These are phyloP conservation scores for Coleophoma cylindrospora DNA, from an alignment of 2,329 filamentous ascomycete species.

Conservation along the genomic window DNA sequence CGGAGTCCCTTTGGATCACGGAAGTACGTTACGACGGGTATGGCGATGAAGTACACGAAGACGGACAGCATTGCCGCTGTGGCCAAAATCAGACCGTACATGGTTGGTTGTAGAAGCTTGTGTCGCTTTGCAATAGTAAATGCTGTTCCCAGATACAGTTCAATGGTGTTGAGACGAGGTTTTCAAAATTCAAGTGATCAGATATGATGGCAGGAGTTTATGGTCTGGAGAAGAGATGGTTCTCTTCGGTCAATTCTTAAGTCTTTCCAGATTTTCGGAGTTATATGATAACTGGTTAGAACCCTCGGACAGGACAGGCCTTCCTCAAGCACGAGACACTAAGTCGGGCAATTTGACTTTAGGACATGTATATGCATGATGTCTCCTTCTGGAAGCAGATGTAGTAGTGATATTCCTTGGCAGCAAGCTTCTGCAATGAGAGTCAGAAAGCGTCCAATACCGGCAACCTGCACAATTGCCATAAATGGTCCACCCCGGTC, in stretches of 20 bases:
- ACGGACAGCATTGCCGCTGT: not conserved
- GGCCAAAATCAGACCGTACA: not conserved
- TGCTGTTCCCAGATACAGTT: not conserved
- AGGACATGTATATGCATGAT: too few species aligned
- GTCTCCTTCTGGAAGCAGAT: too few species aligned
- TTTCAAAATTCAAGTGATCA: not conserved
- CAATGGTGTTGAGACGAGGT: not conserved
- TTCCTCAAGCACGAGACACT: too few species aligned
- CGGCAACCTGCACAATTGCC: too few species aligned
- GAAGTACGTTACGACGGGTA: slow-evolving; percentile 37
- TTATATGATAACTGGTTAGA: not conserved
- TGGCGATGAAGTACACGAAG: slow-evolving; percentile 30
- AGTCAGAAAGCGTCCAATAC: too few species aligned
- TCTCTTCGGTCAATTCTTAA: not conserved
- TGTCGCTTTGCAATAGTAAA: too few species aligned
- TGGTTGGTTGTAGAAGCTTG: not conserved
- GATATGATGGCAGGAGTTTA: not conserved
- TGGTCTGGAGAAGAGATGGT: not conserved
- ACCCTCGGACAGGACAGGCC: not conserved
- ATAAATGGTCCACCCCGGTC: too few species aligned
- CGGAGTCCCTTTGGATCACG: slow-evolving; percentile 41
- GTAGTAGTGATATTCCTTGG: too few species aligned
- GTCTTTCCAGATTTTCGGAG: not conserved
- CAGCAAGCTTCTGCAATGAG: too few species aligned
- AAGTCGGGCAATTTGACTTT: too few species aligned